Evolutionary conservation across 345 rosid species (phyloP).

Genomic region (Eucalyptus curtisii): DNA sequence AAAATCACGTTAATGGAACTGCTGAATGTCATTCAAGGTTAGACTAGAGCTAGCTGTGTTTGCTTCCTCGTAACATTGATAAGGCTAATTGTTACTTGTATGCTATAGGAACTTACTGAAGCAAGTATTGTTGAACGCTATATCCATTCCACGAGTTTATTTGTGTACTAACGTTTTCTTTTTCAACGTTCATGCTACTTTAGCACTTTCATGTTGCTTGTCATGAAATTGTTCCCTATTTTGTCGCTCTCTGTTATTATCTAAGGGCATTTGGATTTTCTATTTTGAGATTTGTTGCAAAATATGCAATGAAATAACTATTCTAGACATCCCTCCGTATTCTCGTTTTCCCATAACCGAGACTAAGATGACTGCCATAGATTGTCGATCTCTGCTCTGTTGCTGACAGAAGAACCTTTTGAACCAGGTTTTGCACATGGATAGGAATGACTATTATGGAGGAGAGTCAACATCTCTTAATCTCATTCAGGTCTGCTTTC

Average conservation of each 20-base stretch:
- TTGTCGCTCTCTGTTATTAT: not conserved
- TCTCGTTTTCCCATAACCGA: not conserved
- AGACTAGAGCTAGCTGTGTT: not conserved
- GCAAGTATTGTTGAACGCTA: not conserved
- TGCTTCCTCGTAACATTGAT: not conserved
- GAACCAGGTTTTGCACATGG: conserved; percentile 94
- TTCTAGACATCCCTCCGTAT: not conserved
- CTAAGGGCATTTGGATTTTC: not conserved
- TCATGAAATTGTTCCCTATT: not conserved
- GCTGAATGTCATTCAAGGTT: not conserved
- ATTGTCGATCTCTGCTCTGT: not conserved
- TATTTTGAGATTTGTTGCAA: not conserved
- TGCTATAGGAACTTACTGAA: not conserved
- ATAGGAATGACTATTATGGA: conserved; percentile 93
- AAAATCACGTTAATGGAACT: not conserved
- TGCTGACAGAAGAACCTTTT: not conserved
- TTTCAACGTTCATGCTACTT: not conserved
- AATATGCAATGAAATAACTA: accelerated
- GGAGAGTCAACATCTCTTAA: conserved; percentile 98
- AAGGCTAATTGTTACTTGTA: not conserved
- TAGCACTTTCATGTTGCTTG: not conserved
- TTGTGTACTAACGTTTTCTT: not conserved
- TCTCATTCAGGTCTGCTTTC: conserved; percentile 65
- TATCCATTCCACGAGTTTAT: not conserved
- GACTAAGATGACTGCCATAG: not conserved